phyloP scores from a whole-genome alignment of 345 rosid species.

The Raphanus raphanistrum region DNA sequence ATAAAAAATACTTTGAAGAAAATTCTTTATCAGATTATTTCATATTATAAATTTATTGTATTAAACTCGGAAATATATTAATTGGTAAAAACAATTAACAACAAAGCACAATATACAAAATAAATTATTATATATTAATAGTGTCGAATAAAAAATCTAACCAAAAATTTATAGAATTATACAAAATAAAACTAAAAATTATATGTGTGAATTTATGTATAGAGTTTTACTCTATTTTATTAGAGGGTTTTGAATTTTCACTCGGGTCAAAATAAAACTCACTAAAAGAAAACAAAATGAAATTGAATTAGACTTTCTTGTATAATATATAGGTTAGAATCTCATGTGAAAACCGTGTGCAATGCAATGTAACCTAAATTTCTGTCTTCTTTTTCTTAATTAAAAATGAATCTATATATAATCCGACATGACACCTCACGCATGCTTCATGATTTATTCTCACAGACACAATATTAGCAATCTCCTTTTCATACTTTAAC shows the following conservation, averaged over 20 bases:
- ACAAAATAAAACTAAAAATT: no score
- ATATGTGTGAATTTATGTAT: not conserved
- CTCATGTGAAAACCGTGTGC: conserved; percentile 33
- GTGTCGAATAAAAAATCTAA: no score
- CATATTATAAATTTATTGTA: no score
- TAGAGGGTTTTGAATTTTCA: not conserved
- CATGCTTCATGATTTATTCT: conserved; percentile 34
- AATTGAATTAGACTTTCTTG: conserved; percentile 21
- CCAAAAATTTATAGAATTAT: no score
- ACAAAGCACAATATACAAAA: no score
- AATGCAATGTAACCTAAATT: conserved; percentile 10
- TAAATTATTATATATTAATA: no score
- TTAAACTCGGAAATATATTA: no score
- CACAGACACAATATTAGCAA: not conserved
- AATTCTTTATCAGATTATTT: no score
- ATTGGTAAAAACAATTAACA: no score
- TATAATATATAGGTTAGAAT: conserved; percentile 15
- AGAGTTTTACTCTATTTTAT: not conserved
- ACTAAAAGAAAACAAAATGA: not conserved
- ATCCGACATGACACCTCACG: conserved; percentile 32
- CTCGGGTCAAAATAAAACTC: not conserved
- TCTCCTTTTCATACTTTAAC: not conserved
- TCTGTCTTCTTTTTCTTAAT: not conserved
- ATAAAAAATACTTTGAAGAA: no score
- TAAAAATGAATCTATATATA: not conserved